Percentiles rank a stretch among this genome's conserved stretches.
These are phyloP conservation scores for Talaromyces liani DNA, from an alignment of 495 filamentous ascomycete genomes.

Conservation along the genomic window DNA sequence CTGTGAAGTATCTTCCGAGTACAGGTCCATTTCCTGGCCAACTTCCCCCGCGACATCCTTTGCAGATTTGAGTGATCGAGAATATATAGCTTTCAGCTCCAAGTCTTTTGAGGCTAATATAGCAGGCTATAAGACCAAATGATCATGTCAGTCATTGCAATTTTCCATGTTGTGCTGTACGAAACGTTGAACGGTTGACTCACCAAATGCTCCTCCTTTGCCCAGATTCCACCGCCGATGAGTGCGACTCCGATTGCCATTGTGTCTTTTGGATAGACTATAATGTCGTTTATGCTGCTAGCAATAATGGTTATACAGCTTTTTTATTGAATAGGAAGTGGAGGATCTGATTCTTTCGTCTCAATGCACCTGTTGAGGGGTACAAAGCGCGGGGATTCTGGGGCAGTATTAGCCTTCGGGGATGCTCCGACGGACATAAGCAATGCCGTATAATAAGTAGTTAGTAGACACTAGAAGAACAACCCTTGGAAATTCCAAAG, in stretches of 20 bases:
- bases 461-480: no score
- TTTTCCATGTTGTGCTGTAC: no score
- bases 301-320: neutral
- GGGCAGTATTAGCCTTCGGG: neutral
- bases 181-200: neutral
- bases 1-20: slow-evolving; percentile 53
- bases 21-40: slow-evolving; percentile 36
- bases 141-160: neutral
- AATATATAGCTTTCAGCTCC: slow-evolving; percentile 54
- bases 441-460: no score
- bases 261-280: neutral
- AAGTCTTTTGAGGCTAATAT: slow-evolving; percentile 37
- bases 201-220: slow-evolving; percentile 20
- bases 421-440: neutral
- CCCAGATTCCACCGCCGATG: slow-evolving; percentile 3
- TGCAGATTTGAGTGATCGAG: slow-evolving; percentile 48
- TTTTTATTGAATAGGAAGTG: neutral
- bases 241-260: slow-evolving; percentile 5
- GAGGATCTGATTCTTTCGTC: neutral
- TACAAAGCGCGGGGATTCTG: neutral
- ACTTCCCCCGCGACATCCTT: slow-evolving; percentile 23
- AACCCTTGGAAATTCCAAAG: no score
- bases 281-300: neutral
- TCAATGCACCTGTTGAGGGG: neutral
- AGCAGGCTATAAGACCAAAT: slow-evolving; percentile 27